Conservation (phyloP, 2,329 filamentous ascomycete genomes). For the Cladosporium sp. region DNA sequence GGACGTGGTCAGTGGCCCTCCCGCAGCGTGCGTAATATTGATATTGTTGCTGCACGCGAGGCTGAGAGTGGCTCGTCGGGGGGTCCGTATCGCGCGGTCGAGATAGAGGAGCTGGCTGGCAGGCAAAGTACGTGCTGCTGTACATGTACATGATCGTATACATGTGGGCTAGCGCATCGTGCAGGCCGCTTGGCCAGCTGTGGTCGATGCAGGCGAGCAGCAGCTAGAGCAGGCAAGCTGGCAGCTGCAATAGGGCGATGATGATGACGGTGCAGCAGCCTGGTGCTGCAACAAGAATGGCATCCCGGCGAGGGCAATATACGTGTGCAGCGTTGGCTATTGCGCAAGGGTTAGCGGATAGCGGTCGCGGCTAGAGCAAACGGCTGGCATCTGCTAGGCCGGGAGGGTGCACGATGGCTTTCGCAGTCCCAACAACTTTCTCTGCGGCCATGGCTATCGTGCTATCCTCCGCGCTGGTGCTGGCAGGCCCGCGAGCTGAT, state of each 20-base stretch:
- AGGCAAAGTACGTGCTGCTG: background rate
- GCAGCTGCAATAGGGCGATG: background rate
- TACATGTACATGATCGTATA: background rate
- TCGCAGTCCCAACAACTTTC: background rate
- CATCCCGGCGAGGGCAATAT: background rate
- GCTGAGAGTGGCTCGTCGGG: background rate
- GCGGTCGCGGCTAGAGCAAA: background rate
- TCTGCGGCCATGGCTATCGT: background rate
- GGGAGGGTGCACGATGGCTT: background rate
- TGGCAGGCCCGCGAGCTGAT: background rate
- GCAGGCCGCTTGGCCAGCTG: background rate
- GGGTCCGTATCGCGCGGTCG: background rate
- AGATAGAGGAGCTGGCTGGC: background rate
- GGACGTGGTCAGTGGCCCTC: background rate
- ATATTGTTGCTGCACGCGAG: conserved; percentile 2
- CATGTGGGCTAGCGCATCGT: background rate
- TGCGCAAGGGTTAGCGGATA: conserved; percentile 3
- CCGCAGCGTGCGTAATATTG: background rate
- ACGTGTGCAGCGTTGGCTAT: background rate
- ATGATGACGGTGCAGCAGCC: background rate
- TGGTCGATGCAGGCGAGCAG: background rate
- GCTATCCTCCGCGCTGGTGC: background rate
- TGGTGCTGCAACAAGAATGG: background rate
- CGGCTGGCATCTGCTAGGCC: background rate
- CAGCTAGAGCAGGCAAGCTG: background rate